Evolutionary conservation across 257 asterid genomes (phyloP), one percentile per base, ranked within the genome.

Genomic region (Rhazya stricta): DNA sequence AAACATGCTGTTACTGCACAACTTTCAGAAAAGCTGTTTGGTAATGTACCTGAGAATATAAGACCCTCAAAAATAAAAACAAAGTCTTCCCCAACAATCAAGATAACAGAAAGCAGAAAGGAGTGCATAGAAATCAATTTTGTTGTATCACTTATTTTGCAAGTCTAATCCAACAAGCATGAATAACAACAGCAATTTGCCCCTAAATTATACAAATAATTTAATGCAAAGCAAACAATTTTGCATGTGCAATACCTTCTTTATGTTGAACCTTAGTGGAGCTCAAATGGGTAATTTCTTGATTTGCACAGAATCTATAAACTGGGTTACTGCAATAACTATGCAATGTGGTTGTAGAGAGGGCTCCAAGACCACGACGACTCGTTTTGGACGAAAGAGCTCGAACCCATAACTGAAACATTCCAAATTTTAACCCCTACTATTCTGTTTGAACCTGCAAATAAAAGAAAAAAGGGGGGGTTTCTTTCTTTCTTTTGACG

Each of bases 341-440:
- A 36, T 54, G 84, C 29, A 67, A 18, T 32, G 76, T 3, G 57
- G 77, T 54, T 46, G 56, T 13, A 1, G 84, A 82, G 58, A 82
- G 74, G 0, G 83, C 48, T 72, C 74, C 70, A 77, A 79, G 42
- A 60, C 79, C 68, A 57, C 53, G 67, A 36, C 79, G 75, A 63
- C 79, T 68, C 74, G 79, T 83, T 75, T 83, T 75, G 78, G 84
- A 84, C 18, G 84, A 81, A 32, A 82, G 50, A 70, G 79, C 78
- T 62, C 83, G 85, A 79, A 82, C 71, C 89, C 83, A 80, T 78
- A 84, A 79, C 16, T 45, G 77, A 79, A 65, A 53, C 93, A 90
- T 90, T 62, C 83, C 82, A 74, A 79, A 32, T 65, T 29, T 48
- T 76, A 57, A 66, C n/a, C 4, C 48, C 70, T 65, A 37, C 4